A percentile compares a stretch with the other conserved stretches of the same genome.
phyloP scores from a whole-genome alignment of 108 stramenopile species.

The Stephanodiscus triporus region DNA sequence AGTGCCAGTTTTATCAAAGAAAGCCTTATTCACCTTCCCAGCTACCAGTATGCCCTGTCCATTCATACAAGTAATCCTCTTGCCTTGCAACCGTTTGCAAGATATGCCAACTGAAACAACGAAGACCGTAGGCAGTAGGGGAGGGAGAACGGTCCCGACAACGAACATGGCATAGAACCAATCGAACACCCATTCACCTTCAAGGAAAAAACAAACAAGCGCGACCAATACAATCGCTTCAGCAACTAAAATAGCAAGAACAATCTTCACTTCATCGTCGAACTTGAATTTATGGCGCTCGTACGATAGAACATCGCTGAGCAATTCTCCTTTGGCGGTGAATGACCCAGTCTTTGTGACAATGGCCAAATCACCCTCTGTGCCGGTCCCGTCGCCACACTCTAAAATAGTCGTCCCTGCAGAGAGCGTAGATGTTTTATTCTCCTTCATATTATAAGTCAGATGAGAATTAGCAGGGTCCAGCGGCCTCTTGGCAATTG shows the following conservation, averaged over 20 bases:
- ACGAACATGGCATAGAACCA: constrained; percentile 65
- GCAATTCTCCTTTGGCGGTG: constrained; percentile 65
- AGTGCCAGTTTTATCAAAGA: constrained; percentile 92
- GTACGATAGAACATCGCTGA: constrained; percentile 65
- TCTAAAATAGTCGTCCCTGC: constrained; percentile 69
- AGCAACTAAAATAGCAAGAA: constrained; percentile 50
- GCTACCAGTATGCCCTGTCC: constrained; percentile 68
- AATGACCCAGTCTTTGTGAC: constrained; percentile 63
- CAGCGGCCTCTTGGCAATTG: constrained; percentile 54
- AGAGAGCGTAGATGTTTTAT: constrained; percentile 63
- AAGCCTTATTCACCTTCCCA: constrained; percentile 72
- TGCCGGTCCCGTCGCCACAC: constrained; percentile 32
- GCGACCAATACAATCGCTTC: constrained; percentile 55
- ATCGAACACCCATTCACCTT: constrained; percentile 56
- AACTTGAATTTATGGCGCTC: constrained; percentile 74
- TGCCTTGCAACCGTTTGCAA: constrained; percentile 40
- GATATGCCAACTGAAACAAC: constrained; percentile 66
- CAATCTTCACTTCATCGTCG: constrained; percentile 62
- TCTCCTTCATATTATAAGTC: constrained; percentile 31
- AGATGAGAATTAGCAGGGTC: constrained; percentile 38
- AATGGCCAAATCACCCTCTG: constrained; percentile 48
- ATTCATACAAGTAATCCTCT: constrained; percentile 63
- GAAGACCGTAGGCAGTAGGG: constrained; percentile 73
- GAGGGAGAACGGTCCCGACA: constrained; percentile 51
- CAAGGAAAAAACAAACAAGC: constrained; percentile 43